Base-by-base conservation (phyloP, 306 rosid genomes). In the Adenanthera pavonina region DNA sequence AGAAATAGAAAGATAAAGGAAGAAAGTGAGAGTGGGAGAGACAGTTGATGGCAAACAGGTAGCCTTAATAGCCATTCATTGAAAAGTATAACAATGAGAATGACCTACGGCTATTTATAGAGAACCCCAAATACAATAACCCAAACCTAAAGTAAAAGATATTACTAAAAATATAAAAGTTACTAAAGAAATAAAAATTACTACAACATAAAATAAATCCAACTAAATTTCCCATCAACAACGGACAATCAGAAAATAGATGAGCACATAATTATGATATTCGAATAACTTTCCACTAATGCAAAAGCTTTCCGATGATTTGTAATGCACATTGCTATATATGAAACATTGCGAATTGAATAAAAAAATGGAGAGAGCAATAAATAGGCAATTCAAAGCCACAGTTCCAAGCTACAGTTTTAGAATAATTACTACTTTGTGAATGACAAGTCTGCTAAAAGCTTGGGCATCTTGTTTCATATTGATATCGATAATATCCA, bases 401-500 rank as follows among this genome's bases (percentile, higher is more conserved):
- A 30, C 13, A 56, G 33, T 13, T 70, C 30, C 25, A 30, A 43
- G 41, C 53, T 61, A 49, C 40, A 70, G 4, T 53, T 46, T 38
- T 41, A 14, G 76, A 25, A 34, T 33, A 77, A 41, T 36, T 36
- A 75, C 5, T 20, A 76, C 51, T 17, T 53, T 8, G 30, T 7
- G 19, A 19, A n/a, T 43, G 47, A 14, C 14, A 51, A 34, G 47
- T 16, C 72, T 19, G 57, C 53, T 35, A 46, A 8, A 69, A 60
- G 59, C 30, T 65, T 8, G 56, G 61, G 46, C 52, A 47, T 70
- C 38, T 35, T 40, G 80, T 84, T 72, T 84, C 60, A 71, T 48
- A 8, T 15, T 66, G 60, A 69, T 30, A 67, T 57, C 56, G 30
- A 66, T 81, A 80, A 65, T 59, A 62, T 36, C 30, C 33, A 40